These are phyloP conservation scores for Dryas integrifolia DNA, from an alignment of 331 rosid genomes.

Conservation along the genomic window DNA sequence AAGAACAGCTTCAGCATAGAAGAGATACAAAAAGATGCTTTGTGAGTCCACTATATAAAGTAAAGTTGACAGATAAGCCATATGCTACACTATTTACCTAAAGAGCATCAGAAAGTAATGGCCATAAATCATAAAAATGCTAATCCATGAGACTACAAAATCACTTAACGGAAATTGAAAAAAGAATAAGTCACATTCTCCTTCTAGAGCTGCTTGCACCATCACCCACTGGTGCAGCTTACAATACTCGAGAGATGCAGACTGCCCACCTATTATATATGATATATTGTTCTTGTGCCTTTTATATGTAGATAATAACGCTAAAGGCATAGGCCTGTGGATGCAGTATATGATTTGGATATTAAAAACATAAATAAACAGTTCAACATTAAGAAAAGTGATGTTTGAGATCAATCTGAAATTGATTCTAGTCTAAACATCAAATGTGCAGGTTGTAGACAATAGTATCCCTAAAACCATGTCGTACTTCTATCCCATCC, in stretches of 20 bases:
- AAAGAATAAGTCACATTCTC: background rate
- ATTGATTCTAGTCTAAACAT: background rate
- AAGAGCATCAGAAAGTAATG: background rate
- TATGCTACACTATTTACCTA: background rate
- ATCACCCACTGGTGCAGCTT: background rate
- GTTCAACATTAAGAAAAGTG: background rate
- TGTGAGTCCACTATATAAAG: background rate
- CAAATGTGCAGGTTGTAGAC: background rate
- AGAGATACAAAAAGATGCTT: background rate
- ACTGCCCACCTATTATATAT: background rate
- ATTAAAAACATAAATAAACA: background rate
- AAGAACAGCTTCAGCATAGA: background rate
- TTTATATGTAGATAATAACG: background rate
- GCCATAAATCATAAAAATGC: background rate
- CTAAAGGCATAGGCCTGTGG: background rate
- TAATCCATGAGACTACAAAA: background rate
- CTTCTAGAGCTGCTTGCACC: background rate
- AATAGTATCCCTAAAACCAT: background rate
- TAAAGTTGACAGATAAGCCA: background rate
- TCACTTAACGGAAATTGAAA: background rate
- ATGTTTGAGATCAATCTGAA: background rate
- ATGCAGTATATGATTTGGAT: background rate
- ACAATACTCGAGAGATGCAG: background rate
- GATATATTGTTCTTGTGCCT: background rate
- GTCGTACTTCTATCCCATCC: background rate